Evolutionary conservation across 768 basidiomycete genomes (phyloP), one percentile per base, ranked within the genome.

Genomic region (Phylloporus scabripes): DNA sequence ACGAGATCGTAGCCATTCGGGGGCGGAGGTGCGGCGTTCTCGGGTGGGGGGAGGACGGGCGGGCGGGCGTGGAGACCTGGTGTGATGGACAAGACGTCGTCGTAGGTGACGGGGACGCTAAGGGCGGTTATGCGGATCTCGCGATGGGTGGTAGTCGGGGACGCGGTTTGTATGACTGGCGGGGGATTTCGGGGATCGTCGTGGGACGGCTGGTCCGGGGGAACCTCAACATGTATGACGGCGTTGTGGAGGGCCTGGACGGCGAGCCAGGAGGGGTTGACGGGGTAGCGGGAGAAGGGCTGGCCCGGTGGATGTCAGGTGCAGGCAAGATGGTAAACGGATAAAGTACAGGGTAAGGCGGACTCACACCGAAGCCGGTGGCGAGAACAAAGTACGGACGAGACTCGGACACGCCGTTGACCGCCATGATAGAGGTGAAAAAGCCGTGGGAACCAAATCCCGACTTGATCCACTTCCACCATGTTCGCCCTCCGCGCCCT

Each of bases 201-300:
- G 37, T 42, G 21, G 8, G 29, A 23, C 11, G 49, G 11, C 52
- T 29, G 65, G 54, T 60, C 63, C 26, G 58, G 51, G 21, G 67
- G 57, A 8, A 67, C 57, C 54, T 78, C 73, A 23, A 72, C 66
- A 21, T 62, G 66, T 8, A 85, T 65, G 49, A 78, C 56, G 36
- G 71, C 67, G 61, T 85, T 78, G 57, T 85, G 80, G 18, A 87
- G 70, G 9, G 79, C 73, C 52, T 76, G 69, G 10, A 82, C 83
- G 29, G 84, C 83, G 7, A 82, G 71, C 85, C 85, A 87, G 18
- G 85, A 86, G 2, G 85, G 85, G 58, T 87, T 87, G 48, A 73
- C 72, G 44, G 69, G 58, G 56, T 76, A 77, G 17, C 77, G 74
- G 44, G 72, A 64, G 62, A 81, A 82, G 23, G 83, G 81, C 79